A percentile compares a stretch with the other conserved stretches of the same genome.
phyloP scores from a whole-genome alignment of 2,329 filamentous ascomycete genomes.

The Xylaria sp. region DNA sequence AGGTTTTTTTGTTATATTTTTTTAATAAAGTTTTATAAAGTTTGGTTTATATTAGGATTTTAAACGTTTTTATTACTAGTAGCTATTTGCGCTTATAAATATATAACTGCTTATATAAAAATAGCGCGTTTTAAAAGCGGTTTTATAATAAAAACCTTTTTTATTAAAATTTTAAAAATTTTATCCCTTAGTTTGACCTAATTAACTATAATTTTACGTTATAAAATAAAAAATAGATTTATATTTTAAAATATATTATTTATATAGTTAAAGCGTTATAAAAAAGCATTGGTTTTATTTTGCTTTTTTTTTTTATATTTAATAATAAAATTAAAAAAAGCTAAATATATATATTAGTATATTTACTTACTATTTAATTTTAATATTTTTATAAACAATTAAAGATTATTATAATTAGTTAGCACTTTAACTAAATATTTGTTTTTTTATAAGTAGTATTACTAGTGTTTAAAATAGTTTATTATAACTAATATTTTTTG shows the following conservation, averaged over 20 bases:
- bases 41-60: not conserved
- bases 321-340: not conserved
- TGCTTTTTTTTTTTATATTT: not conserved
- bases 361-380: not conserved
- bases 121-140: too few relatives aligned
- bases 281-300: not conserved
- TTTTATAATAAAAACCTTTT: too few relatives aligned
- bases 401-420: not conserved
- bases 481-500: not conserved
- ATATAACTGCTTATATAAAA: too few relatives aligned
- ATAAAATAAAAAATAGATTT: not conserved
- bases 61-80: not conserved
- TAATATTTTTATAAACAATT: not conserved
- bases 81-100: not conserved
- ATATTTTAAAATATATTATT: not conserved
- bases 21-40: not conserved
- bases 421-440: not conserved
- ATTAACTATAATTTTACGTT: not conserved
- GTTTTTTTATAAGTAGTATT: not conserved
- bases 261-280: not conserved
- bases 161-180: too few relatives aligned
- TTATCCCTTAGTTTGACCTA: too few relatives aligned
- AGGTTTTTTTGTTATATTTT: not conserved
- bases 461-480: not conserved
- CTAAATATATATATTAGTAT: not conserved